phyloP scores from a whole-genome alignment of 75 land plant species.

The Sequoia sempervirens region DNA sequence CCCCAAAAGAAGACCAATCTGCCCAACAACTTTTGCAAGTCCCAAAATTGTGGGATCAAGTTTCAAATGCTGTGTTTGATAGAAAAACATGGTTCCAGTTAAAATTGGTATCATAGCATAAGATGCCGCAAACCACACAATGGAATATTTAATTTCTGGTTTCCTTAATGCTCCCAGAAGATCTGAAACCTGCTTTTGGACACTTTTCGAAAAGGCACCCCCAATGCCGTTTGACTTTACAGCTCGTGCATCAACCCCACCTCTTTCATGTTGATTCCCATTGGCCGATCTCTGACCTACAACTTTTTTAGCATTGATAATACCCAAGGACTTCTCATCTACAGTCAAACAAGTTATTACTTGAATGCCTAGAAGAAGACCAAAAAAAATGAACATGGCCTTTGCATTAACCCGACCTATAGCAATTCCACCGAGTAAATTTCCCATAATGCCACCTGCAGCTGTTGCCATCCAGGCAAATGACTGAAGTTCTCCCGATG shows the following conservation, averaged over 20 bases:
- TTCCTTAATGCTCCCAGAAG: constrained; percentile 34
- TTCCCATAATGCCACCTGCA: constrained; percentile 69
- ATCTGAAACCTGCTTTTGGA: constrained; percentile 36
- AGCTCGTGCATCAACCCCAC: constrained; percentile 4
- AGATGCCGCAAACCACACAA: constrained; percentile 71
- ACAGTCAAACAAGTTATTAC: constrained; percentile 36
- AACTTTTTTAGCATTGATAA: constrained; percentile 23
- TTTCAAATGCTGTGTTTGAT: constrained; percentile 68
- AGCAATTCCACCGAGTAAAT: constrained; percentile 65
- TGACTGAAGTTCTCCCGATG: constrained; percentile 81
- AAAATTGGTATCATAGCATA: constrained; percentile 71
- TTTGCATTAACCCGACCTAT: constrained; percentile 32
- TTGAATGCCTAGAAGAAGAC: constrained; percentile 49
- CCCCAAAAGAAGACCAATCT: constrained; percentile 59
- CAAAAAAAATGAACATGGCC: constrained; percentile 56
- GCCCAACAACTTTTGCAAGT: constrained; percentile 79
- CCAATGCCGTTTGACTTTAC: neutral
- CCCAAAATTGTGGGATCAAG: constrained; percentile 65
- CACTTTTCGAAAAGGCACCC: neutral
- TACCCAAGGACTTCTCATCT: constrained; percentile 49
- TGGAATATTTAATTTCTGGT: constrained; percentile 53
- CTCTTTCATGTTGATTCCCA: neutral
- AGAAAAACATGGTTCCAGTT: constrained; percentile 76
- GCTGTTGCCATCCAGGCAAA: constrained; percentile 82
- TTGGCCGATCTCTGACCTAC: constrained; percentile 13